These are phyloP conservation scores for Erythrobasidium hasegawianum DNA, from an alignment of 1,284 basidiomycete genomes.

Conservation along the genomic window DNA sequence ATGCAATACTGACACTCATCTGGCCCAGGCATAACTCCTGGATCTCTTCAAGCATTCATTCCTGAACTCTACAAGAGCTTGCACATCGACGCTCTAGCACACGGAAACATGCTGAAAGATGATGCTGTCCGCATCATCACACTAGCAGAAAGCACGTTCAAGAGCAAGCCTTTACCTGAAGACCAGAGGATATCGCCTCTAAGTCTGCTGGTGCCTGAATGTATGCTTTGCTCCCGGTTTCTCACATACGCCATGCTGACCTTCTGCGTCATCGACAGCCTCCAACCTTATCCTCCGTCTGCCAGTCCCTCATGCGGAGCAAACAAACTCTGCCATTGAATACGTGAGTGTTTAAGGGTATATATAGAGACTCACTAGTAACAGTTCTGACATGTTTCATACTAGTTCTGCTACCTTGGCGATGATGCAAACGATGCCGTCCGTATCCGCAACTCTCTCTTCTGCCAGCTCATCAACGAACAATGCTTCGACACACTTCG, in stretches of 20 bases:
- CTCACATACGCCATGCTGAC: slow-evolving; percentile 29
- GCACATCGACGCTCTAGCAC: slow-evolving; percentile 70
- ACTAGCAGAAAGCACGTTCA: slow-evolving; percentile 66
- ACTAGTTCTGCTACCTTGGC: slow-evolving; percentile 62
- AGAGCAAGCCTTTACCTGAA: slow-evolving; percentile 58
- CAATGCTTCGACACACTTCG: slow-evolving; percentile 85
- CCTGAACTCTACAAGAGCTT: slow-evolving; percentile 63
- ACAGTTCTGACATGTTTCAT: slow-evolving; percentile 53
- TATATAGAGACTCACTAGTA: slow-evolving; percentile 56
- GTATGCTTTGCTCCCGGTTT: slow-evolving; percentile 51
- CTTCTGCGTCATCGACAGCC: slow-evolving; percentile 51
- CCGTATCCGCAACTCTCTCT: slow-evolving; percentile 49
- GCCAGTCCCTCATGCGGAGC: slow-evolving; percentile 75
- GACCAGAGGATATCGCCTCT: slow-evolving; percentile 59
- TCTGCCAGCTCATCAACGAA: slow-evolving; percentile 73
- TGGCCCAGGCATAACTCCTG: slow-evolving; percentile 56
- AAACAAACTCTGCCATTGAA: slow-evolving; percentile 69
- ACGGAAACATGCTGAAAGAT: slow-evolving; percentile 81
- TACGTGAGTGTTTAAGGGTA: slow-evolving; percentile 46
- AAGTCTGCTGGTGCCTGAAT: slow-evolving; percentile 65
- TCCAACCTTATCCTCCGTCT: slow-evolving; percentile 68
- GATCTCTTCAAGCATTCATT: slow-evolving; percentile 69
- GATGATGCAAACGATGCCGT: slow-evolving; percentile 55
- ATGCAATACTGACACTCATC: neutral
- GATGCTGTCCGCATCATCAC: slow-evolving; percentile 72